A percentile compares a stretch with the other conserved stretches of the same genome.
These are phyloP conservation scores for Phaffia tasmanica DNA, from an alignment of 768 basidiomycete genomes.

Conservation along the genomic window DNA sequence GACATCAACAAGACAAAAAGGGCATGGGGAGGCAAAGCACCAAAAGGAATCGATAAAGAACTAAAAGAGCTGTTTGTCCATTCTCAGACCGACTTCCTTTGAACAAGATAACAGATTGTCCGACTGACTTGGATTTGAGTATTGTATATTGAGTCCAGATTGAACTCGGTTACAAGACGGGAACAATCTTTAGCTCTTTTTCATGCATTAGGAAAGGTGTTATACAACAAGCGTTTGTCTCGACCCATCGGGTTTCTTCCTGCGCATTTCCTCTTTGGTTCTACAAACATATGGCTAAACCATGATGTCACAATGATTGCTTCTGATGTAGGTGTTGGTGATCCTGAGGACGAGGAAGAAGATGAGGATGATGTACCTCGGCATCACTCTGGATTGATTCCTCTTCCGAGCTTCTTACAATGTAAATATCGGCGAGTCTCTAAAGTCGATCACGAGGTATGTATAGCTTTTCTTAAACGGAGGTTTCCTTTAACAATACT, in stretches of 20 bases:
- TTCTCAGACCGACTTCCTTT: not conserved
- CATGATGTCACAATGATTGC: not conserved
- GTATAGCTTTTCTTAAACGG: conserved; percentile 27
- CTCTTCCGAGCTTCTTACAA: conserved; percentile 51
- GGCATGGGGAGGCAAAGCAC: conserved; percentile 33
- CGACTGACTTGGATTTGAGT: not conserved
- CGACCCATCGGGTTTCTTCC: not conserved
- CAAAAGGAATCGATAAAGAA: conserved; percentile 33
- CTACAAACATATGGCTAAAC: not conserved
- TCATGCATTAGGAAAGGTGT: conserved; percentile 80
- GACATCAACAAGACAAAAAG: conserved; percentile 30
- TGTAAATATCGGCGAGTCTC: conserved; percentile 57
- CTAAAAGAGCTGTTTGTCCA: conserved; percentile 34
- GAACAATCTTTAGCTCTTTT: conserved; percentile 83
- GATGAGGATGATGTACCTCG: conserved; percentile 58
- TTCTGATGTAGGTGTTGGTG: conserved; percentile 30
- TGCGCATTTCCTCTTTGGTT: conserved; percentile 11
- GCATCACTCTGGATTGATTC: conserved; percentile 25
- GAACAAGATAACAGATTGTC: not conserved
- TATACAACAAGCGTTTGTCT: conserved; percentile 83
- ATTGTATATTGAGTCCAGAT: conserved; percentile 30
- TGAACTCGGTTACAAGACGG: conserved; percentile 66
- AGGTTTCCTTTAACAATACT: not conserved
- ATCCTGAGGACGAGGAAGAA: conserved; percentile 40
- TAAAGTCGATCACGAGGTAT: conserved; percentile 64